phyloP scores from a whole-genome alignment of 176 grass and related monocot genomes.

The Paspalum vaginatum region DNA sequence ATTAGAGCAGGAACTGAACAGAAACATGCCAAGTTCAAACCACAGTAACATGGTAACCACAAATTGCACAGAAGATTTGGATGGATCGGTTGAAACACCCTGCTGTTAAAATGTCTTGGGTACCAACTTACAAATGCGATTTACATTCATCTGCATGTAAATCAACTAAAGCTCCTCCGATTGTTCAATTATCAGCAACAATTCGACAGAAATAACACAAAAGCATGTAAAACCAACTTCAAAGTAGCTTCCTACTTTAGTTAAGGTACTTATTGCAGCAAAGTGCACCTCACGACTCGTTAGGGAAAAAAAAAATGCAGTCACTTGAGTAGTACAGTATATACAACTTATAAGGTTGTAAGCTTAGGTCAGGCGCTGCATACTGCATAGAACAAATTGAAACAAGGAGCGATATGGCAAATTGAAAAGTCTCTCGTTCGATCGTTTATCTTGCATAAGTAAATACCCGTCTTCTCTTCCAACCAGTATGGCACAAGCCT shows the following conservation, averaged over 20 bases:
- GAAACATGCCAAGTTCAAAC: constrained; percentile 1
- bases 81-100: neutral
- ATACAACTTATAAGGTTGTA: no score
- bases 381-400: neutral
- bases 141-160: neutral
- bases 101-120: neutral
- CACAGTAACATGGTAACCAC: constrained; percentile 14
- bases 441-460: neutral
- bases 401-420: neutral
- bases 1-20: neutral
- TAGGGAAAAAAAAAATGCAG: neutral
- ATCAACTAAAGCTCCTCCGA: constrained; percentile 6
- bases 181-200: neutral
- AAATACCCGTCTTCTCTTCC: neutral
- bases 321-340: no score
- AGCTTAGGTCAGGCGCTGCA: neutral
- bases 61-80: neutral
- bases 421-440: neutral
- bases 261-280: neutral
- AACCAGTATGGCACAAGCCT: neutral
- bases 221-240: neutral
- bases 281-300: neutral
- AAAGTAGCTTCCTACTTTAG: neutral
- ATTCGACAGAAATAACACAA: constrained; percentile 16
- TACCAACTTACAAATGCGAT: neutral